Base-by-base conservation (phyloP, 2,329 filamentous ascomycete genomes). In the Diaporthe capsici region DNA sequence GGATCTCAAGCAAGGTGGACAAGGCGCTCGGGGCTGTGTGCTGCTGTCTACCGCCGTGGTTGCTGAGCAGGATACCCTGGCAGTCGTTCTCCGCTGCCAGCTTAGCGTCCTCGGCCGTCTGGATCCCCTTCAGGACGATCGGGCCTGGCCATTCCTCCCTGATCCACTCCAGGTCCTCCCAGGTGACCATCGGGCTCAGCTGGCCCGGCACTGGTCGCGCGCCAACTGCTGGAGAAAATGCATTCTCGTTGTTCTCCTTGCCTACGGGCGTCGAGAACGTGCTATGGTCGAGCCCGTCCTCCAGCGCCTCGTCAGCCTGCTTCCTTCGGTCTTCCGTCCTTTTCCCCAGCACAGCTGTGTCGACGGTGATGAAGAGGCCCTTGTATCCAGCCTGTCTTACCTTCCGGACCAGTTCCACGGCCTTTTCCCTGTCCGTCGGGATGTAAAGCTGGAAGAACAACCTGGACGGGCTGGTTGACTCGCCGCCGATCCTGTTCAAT, bases 1-100 rank as follows among this genome's bases (percentile, higher is more conserved):
- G 88, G 72, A 91, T 86, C 78, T 92, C 89, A 2, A 92, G 81
- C 1, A 91, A 80, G 0, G 87, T 77, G 3, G 71, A 61, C 39
- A 77, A 44, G 9, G 67, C 76, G n/a, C 51, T 73, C 51, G 74
- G 76, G 47, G 76, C 74, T 7, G 71, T 76, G 51, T 72, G 73
- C 42, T 77, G 76, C 42, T 75, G 75, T 17, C 77, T 60, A 20
- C 77, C 77, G 3, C 77, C 77, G 51, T 78, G 77, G 42, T 78
- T 78, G 34, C 71, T 74, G n/a, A 78, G 76, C 51, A 77, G 47
- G 42, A 78, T 76, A n/a, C 75, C 77, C 44, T 77, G 75, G 61
- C 72, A 76, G 31, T 71, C 71, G 10, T 77, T 51, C 51, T 73
- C 73, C 10, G 68, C 75, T 3, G 76, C 76, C 58, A 75, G 44